These are phyloP conservation scores for Sporisorium exsertum DNA, from an alignment of 1,284 basidiomycete genomes.

Conservation along the genomic window DNA sequence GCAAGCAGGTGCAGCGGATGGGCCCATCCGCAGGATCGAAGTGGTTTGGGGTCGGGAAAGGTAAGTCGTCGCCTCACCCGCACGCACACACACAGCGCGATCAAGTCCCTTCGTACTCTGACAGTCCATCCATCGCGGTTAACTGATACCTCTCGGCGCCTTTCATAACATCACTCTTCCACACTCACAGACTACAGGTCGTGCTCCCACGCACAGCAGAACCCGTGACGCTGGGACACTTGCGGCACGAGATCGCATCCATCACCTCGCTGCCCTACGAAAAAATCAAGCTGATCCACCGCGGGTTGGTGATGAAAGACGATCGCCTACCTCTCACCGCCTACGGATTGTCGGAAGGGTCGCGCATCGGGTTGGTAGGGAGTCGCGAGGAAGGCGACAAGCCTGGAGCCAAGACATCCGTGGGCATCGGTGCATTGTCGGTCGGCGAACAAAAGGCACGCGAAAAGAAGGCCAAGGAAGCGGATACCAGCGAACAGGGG, in stretches of 20 bases:
- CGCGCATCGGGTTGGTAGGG: constrained; percentile 58
- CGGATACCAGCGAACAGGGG: constrained; percentile 48
- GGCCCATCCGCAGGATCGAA: constrained; percentile 51
- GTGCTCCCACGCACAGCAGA: constrained; percentile 38
- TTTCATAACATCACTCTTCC: not conserved
- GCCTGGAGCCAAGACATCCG: constrained; percentile 38
- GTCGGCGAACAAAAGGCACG: constrained; percentile 49
- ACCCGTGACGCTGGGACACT: constrained; percentile 53
- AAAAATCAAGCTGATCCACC: constrained; percentile 58
- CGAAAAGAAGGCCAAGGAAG: constrained; percentile 39
- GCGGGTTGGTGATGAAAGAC: constrained; percentile 62
- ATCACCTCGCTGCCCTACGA: constrained; percentile 59
- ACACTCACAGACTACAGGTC: constrained; percentile 47
- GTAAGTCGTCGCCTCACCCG: no score
- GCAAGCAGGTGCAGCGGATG: constrained; percentile 15
- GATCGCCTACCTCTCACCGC: constrained; percentile 56
- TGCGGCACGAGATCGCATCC: constrained; percentile 59
- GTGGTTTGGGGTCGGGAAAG: constrained; percentile 62
- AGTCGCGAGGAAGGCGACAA: constrained; percentile 48
- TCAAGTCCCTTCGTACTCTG: not conserved
- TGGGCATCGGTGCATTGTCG: constrained; percentile 19
- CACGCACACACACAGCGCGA: not conserved
- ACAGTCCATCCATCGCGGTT: not conserved
- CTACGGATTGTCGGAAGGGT: constrained; percentile 60
- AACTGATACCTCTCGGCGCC: not conserved